phyloP scores from a whole-genome alignment of 1,284 basidiomycete species.

The Ceratobasidium sp. region DNA sequence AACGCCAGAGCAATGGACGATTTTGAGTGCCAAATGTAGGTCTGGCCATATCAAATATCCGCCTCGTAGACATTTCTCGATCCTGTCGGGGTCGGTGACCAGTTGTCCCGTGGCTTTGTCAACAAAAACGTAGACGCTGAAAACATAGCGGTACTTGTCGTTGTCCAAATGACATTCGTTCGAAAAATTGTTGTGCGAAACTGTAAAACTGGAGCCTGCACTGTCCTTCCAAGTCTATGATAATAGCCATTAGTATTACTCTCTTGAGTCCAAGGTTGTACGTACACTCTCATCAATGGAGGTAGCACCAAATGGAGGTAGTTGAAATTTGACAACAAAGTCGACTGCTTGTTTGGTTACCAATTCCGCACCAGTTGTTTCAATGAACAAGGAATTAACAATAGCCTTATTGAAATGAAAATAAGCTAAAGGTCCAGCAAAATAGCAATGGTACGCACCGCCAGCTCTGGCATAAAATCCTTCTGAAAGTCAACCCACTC shows the following conservation, averaged over 20 bases:
- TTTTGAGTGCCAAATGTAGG: conserved; percentile 10
- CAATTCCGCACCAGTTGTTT: neutral
- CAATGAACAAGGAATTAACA: neutral
- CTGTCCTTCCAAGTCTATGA: neutral
- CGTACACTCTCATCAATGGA: neutral
- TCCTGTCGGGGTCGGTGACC: conserved; percentile 6
- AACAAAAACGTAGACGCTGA: conserved; percentile 22
- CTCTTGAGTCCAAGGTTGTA: neutral
- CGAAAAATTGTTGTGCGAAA: neutral
- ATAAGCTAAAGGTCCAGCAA: neutral
- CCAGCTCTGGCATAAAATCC: neutral
- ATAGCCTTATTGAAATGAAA: neutral
- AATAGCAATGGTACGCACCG: neutral
- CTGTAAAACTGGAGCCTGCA: neutral
- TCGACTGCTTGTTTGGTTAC: neutral
- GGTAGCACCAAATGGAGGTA: neutral
- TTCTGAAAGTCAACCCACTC: too few relatives aligned
- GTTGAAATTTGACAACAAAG: neutral
- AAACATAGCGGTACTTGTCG: neutral
- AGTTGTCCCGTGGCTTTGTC: conserved; percentile 1
- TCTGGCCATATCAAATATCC: conserved; percentile 15
- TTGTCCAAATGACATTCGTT: conserved; percentile 12
- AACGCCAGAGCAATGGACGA: conserved; percentile 17
- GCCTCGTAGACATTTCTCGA: neutral
- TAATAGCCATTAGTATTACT: neutral